phyloP scores from a whole-genome alignment of 2,329 filamentous ascomycete genomes.

The Clarireedia monteithiana region DNA sequence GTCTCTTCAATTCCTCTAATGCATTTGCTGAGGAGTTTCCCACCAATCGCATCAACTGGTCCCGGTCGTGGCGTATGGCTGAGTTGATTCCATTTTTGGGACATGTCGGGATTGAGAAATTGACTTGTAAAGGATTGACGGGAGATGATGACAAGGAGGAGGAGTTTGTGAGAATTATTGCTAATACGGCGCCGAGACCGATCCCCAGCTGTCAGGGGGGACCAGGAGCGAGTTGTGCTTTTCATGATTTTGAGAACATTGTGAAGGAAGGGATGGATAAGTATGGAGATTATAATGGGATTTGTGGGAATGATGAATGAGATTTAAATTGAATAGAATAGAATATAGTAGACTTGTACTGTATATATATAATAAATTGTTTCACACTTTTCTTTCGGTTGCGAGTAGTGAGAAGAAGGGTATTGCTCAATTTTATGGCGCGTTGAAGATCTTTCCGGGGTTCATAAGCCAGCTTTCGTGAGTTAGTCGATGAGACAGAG shows the following conservation, averaged over 20 bases:
- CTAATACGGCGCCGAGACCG: constrained; percentile 43
- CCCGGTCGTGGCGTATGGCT: constrained; percentile 55
- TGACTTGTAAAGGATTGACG: constrained; percentile 49
- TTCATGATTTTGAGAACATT: constrained; percentile 35
- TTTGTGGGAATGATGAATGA: constrained; percentile 19
- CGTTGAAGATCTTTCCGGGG: constrained; percentile 37
- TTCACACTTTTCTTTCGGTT: too few species aligned
- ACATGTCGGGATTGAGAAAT: constrained; percentile 58
- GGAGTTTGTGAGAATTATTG: constrained; percentile 44
- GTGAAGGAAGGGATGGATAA: constrained; percentile 34
- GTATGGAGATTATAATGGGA: constrained; percentile 27
- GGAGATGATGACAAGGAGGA: constrained; percentile 42
- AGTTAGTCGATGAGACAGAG: background rate
- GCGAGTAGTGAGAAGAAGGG: background rate
- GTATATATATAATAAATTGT: background rate
- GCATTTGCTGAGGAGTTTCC: constrained; percentile 59
- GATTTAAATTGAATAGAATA: background rate
- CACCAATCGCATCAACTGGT: constrained; percentile 51
- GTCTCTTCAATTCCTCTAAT: constrained; percentile 61
- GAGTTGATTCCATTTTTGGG: constrained; percentile 57
- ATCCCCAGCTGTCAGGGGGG: constrained; percentile 41
- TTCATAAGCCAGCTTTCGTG: constrained; percentile 67
- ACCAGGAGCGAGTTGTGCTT: constrained; percentile 42
- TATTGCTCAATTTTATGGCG: background rate
- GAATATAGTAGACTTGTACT: background rate